phyloP scores from a whole-genome alignment of 345 rosid species.

The Melastoma malabathricum region DNA sequence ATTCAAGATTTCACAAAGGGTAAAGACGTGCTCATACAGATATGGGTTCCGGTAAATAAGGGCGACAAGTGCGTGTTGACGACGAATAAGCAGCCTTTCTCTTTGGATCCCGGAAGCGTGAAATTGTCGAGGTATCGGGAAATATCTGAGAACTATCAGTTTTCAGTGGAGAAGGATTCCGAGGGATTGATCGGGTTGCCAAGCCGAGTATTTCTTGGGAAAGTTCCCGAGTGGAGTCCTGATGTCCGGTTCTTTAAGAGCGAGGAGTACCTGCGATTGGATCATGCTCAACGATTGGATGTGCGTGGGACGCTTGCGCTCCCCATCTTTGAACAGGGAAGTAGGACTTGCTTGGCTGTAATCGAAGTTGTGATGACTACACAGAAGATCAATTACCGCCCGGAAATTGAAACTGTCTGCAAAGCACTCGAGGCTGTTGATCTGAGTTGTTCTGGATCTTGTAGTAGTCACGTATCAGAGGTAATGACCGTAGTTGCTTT shows the following conservation, averaged over 20 bases:
- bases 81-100: constrained; percentile 61
- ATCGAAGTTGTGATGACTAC: constrained; percentile 76
- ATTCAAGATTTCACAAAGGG: constrained; percentile 38
- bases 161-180: constrained; percentile 58
- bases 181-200: constrained; percentile 58
- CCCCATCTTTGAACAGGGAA: constrained; percentile 86
- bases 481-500: not conserved
- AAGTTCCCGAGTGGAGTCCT: constrained; percentile 89
- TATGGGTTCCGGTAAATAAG: constrained; percentile 70
- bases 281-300: constrained; percentile 36
- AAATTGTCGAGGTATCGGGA: constrained; percentile 50
- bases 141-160: constrained; percentile 48
- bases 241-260: constrained; percentile 73
- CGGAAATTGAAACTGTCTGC: constrained; percentile 75
- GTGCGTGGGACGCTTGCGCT: constrained; percentile 82
- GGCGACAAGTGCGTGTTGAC: constrained; percentile 62
- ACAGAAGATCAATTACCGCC: constrained; percentile 44
- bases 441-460: constrained; percentile 28
- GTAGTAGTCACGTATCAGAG: not conserved
- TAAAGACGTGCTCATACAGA: constrained; percentile 57
- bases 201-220: constrained; percentile 62
- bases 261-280: constrained; percentile 64
- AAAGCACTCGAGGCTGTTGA: constrained; percentile 80
- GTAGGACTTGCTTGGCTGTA: constrained; percentile 74
- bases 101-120: constrained; percentile 27